phyloP scores from a whole-genome alignment of 1,139 yeast species.

The Candida labiduridarum region DNA sequence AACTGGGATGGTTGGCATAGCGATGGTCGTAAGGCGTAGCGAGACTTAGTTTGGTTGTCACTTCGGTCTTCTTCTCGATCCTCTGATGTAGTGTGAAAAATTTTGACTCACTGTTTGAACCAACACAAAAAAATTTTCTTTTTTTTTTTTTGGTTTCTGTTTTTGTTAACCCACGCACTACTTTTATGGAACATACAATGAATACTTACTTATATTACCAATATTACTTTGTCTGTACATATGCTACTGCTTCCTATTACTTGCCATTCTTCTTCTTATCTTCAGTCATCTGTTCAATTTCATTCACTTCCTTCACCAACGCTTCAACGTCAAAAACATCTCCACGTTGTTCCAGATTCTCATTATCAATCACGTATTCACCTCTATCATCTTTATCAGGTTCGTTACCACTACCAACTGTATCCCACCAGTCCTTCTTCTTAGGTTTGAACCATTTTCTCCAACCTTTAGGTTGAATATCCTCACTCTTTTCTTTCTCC shows the following conservation, averaged over 20 bases:
- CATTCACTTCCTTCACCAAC: constrained; percentile 46
- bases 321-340: constrained; percentile 52
- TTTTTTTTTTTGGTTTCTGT: no score
- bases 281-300: constrained; percentile 37
- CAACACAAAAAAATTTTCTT: background rate
- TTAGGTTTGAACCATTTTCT: constrained; percentile 73
- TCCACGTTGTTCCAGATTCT: constrained; percentile 16
- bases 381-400: constrained; percentile 17
- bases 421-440: constrained; percentile 88
- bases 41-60: background rate
- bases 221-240: background rate
- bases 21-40: background rate
- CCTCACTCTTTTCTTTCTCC: constrained; percentile 37
- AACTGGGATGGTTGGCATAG: constrained; percentile 95
- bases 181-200: no score
- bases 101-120: constrained; percentile 17
- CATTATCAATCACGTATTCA: constrained; percentile 11
- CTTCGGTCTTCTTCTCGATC: background rate
- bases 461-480: constrained; percentile 48
- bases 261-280: constrained; percentile 17
- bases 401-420: constrained; percentile 46
- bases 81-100: constrained; percentile 10
- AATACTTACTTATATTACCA: background rate
- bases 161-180: no score
- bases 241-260: background rate